These are phyloP conservation scores for Starmerella powellii DNA, from an alignment of 805 yeast species.

Conservation along the genomic window DNA sequence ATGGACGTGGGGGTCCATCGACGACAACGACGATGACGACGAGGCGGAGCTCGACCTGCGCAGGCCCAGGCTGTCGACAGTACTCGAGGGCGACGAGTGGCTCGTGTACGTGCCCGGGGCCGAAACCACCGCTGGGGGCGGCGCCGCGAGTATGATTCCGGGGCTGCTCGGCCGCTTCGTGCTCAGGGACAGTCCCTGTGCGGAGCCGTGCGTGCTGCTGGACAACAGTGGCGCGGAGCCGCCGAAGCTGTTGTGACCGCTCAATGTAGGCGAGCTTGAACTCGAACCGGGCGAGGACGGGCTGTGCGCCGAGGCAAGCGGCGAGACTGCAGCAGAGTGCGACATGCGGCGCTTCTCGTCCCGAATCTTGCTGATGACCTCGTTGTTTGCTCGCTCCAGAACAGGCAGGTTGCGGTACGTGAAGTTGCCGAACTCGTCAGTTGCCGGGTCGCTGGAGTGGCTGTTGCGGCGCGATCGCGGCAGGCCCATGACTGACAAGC, in stretches of 20 bases:
- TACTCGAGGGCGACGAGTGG: neutral
- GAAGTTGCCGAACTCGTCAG: conserved; percentile 70
- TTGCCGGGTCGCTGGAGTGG: conserved; percentile 12
- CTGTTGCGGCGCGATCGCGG: conserved; percentile 11
- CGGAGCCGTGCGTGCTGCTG: too few species aligned
- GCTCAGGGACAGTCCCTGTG: neutral
- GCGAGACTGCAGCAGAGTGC: conserved; percentile 31
- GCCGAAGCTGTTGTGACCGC: neutral
- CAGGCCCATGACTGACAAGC: neutral
- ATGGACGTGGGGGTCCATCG: too few species aligned
- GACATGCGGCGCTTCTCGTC: conserved; percentile 44
- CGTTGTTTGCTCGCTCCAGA: conserved; percentile 86
- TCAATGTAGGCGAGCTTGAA: conserved; percentile 1
- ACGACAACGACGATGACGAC: too few species aligned
- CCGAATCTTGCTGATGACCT: conserved; percentile 75
- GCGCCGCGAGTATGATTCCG: conserved; percentile 2
- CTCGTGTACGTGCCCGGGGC: neutral
- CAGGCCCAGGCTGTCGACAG: neutral
- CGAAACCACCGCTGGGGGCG: conserved; percentile 3
- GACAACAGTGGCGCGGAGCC: neutral
- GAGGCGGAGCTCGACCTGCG: neutral
- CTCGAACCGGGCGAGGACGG: conserved; percentile 14
- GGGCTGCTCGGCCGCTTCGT: conserved; percentile 5
- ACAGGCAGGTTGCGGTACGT: conserved; percentile 80
- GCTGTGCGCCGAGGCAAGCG: conserved; percentile 27